A percentile compares a stretch with the other conserved stretches of the same genome.
These are phyloP conservation scores for Fusarium brachygibbosum DNA, from an alignment of 2,329 filamentous ascomycete genomes.

Conservation along the genomic window DNA sequence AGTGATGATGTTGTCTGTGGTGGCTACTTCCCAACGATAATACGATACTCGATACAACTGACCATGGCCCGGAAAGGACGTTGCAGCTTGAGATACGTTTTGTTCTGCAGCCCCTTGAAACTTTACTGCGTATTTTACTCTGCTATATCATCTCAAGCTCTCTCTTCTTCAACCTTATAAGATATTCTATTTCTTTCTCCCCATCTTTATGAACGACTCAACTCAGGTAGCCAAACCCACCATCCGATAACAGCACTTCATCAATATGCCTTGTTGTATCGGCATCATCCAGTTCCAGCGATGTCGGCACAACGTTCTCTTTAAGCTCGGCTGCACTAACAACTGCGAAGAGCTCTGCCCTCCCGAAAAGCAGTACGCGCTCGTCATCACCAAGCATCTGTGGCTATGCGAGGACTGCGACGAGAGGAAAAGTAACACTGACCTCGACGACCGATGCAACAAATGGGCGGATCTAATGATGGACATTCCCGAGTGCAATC, in stretches of 20 bases:
- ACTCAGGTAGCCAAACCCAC: background rate
- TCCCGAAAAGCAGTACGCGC: slow-evolving; percentile 26
- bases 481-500: background rate
- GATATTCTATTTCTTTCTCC: background rate
- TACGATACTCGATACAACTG: slow-evolving; percentile 23
- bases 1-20: slow-evolving; percentile 2
- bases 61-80: slow-evolving; percentile 19
- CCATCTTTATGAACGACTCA: background rate
- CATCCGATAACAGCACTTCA: background rate
- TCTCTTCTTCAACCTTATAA: background rate
- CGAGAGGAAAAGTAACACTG: slow-evolving; percentile 1
- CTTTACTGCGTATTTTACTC: background rate
- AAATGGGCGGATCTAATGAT: slow-evolving; percentile 22
- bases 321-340: slow-evolving; percentile 49
- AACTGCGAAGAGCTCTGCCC: slow-evolving; percentile 47
- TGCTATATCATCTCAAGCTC: background rate
- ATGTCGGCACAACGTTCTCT: slow-evolving; percentile 48
- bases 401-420: slow-evolving; percentile 51
- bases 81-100: slow-evolving; percentile 10
- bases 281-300: slow-evolving; percentile 44
- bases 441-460: slow-evolving; percentile 20
- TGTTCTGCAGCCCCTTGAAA: slow-evolving; percentile 8
- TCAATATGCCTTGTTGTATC: slow-evolving; percentile 51
- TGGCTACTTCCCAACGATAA: slow-evolving; percentile 32
- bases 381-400: slow-evolving; percentile 45